Evolutionary conservation across 2,329 filamentous ascomycete species (phyloP), one percentile per base, ranked within the genome.

Genomic region (Alternaria arbusti): DNA sequence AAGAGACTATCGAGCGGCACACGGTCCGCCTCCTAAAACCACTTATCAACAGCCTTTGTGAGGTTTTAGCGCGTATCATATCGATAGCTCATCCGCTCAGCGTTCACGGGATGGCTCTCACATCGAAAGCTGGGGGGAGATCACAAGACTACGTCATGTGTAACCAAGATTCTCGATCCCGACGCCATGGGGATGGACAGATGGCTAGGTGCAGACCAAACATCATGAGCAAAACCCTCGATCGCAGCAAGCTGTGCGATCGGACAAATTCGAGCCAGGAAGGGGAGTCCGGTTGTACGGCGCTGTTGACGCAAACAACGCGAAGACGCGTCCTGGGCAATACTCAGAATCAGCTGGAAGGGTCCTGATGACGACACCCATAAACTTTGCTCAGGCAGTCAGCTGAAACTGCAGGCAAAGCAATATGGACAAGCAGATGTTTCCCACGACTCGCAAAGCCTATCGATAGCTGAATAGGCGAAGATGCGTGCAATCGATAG

Each of bases 381-480:
- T 44, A 10, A 13, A 22, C 49, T 32, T 57, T 50, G 58, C 54
- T 20, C 15, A 26, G 43, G 26, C 26, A 7, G 11, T n/a, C 49
- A 40, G 49, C 28, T 40, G 13, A 40, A 40, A 36, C 20, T 52
- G 13, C 49, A 52, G 49, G 49, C 28, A 52, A 52, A 52, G 30
- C 13, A 40, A 52, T 40, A 30, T 55, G 40, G 49, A 40, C 36
- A 40, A 59, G 49, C 8, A 17, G 22, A 25, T 47, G 25, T 44
- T 51, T 45, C 43, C 52, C 22, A 46, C 51, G 52, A 51, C 28
- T 59, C 30, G 51, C 59, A 57, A 57, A 54, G 54, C 43, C 52
- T 66, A 65, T 67, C 62, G 59, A 65, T 63, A 65, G 46, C 52
- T 22, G 32, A 57, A 64, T 61, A 51, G 61, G 61, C 61, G 57